Conservation (phyloP, 495 filamentous ascomycete genomes). For the Penicillium salamii region DNA sequence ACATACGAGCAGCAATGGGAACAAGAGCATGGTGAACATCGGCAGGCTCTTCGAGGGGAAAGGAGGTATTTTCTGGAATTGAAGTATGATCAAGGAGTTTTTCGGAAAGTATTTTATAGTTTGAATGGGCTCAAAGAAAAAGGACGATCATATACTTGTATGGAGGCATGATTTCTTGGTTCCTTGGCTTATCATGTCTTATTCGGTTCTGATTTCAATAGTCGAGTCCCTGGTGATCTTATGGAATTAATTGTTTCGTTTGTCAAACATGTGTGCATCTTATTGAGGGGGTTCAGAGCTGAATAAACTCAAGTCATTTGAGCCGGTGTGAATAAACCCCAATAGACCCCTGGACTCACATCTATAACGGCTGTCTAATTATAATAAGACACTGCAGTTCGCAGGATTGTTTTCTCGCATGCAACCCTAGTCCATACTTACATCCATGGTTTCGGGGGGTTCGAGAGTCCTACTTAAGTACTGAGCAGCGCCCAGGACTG, state of each 20-base stretch:
- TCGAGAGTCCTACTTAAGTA: too few relatives aligned
- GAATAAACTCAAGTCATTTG: neutral
- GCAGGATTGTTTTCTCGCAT: too few relatives aligned
- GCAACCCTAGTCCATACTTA: too few relatives aligned
- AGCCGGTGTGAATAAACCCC: neutral
- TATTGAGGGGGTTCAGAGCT: neutral
- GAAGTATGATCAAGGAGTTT: neutral
- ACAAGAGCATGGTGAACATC: neutral
- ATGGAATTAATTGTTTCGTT: neutral
- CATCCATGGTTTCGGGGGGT: too few relatives aligned
- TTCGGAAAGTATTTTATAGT: neutral
- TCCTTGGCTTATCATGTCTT: neutral
- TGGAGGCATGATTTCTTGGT: neutral
- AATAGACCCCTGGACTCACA: neutral
- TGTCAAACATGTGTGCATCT: neutral
- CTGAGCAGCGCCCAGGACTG: too few relatives aligned
- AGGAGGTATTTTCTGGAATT: neutral
- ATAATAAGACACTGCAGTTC: neutral
- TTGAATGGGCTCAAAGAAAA: neutral
- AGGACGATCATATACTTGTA: conserved; percentile 2
- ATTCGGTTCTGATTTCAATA: neutral
- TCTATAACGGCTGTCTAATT: neutral
- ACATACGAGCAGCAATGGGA: neutral
- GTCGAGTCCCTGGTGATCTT: neutral
- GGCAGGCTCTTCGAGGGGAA: too few relatives aligned